A percentile compares a stretch with the other conserved stretches of the same genome.
These are phyloP conservation scores for Candida oleophila DNA, from an alignment of 805 yeast genomes.

Conservation along the genomic window DNA sequence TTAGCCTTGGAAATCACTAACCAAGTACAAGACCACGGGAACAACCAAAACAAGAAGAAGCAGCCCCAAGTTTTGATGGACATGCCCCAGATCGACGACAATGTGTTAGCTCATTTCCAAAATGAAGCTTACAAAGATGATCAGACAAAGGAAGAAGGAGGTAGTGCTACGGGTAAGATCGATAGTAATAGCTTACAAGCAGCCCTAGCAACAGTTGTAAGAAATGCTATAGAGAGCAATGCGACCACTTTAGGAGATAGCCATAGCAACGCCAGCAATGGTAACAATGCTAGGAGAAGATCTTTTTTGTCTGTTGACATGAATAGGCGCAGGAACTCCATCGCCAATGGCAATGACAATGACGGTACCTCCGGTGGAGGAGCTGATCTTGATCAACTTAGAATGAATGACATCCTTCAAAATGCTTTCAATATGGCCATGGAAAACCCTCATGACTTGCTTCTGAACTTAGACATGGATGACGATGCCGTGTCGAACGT, in stretches of 20 bases:
- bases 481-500: conserved; percentile 10
- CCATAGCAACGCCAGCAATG: too few species aligned
- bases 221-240: conserved; percentile 35
- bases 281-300: neutral
- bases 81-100: conserved; percentile 36
- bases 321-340: neutral
- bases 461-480: conserved; percentile 34
- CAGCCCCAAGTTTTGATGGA: conserved; percentile 11
- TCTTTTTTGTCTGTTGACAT: neutral
- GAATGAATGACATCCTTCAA: conserved; percentile 69
- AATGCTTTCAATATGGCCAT: conserved; percentile 77
- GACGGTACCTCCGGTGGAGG: neutral
- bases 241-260: conserved; percentile 3
- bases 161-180: neutral
- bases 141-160: neutral
- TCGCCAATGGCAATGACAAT: neutral
- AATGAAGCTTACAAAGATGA: conserved; percentile 29
- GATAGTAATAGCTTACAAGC: conserved; percentile 35
- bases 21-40: conserved; percentile 26
- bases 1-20: conserved; percentile 29
- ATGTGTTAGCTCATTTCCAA: conserved; percentile 35
- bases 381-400: conserved; percentile 52
- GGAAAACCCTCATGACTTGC: conserved; percentile 54
- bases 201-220: conserved; percentile 56
- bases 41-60: conserved; percentile 14